Conservation (phyloP, 2,329 filamentous ascomycete species). For the Talaromyces piceae region DNA sequence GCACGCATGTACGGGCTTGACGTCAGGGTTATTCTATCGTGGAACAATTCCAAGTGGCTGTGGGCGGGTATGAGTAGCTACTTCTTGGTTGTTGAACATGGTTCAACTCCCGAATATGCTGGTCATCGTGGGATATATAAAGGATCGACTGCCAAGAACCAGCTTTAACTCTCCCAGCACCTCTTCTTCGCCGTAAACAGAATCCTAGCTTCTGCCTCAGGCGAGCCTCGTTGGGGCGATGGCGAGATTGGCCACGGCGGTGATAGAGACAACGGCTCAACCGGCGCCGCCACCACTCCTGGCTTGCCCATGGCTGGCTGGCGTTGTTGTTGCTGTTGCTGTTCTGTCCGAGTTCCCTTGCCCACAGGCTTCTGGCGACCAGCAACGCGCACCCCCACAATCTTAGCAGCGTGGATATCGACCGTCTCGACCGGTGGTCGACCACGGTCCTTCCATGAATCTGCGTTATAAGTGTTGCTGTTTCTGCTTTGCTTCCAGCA, state of each 20-base stretch:
- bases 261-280: slow-evolving; percentile 9
- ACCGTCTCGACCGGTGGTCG: slow-evolving; percentile 12
- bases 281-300: slow-evolving; percentile 8
- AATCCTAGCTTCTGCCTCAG: slow-evolving; percentile 23
- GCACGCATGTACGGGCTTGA: too few species aligned
- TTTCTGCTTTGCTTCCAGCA: slow-evolving; percentile 11
- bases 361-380: neutral
- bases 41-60: neutral
- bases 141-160: neutral
- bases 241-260: neutral
- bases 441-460: slow-evolving; percentile 13
- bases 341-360: neutral
- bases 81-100: too few species aligned
- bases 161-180: slow-evolving; percentile 24
- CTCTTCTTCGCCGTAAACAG: slow-evolving; percentile 30
- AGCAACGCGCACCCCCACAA: slow-evolving; percentile 9
- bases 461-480: slow-evolving; percentile 5
- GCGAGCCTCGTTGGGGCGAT: neutral
- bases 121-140: neutral
- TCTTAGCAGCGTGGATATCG: slow-evolving; percentile 12
- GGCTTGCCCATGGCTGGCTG: slow-evolving; percentile 22
- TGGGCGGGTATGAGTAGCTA: too few species aligned
- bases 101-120: too few species aligned
- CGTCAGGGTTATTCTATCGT: neutral
- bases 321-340: neutral